Evolutionary conservation across 1,284 basidiomycete genomes (phyloP), one percentile per base, ranked within the genome.

Genomic region (Takashimella tepidaria): DNA sequence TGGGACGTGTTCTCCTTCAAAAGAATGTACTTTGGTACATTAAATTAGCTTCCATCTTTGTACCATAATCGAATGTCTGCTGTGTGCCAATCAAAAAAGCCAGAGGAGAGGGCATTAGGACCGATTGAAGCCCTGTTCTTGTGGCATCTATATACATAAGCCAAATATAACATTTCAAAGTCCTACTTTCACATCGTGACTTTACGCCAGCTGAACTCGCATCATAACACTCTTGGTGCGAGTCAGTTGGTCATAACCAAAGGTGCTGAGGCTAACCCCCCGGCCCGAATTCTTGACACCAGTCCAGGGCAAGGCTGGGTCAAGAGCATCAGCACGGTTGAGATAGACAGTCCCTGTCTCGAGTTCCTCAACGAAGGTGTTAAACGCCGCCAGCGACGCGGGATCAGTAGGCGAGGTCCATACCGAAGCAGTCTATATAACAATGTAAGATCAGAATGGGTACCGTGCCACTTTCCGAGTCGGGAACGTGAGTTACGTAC

Each of bases 251-350:
- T 73, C 74, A 54, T 71, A 77, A 1, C 73, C 72, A 58, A 91
- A 90, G 67, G 86, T 85, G 69, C 88, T 91, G 63, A 97, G 76
- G 66, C 88, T 92, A 58, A 97, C 79, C 2, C 95, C 95, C 26
- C 91, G 79, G 19, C 95, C 93, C 53, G 88, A 91, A 69, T 96
- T 80, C 79, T 97, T 98, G 53, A 91, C 87, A 1, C 93, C 93
- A 1, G 87, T 89, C 93, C 95, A 98, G 1, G 89, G 83, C 2
- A 97, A 78, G 1, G 91, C 90, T 1, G 93, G 92, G 69, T 97
- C 92, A 41, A 95, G 80, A 67, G 80, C 86, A 72, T 96, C 92
- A 59, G 88, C 90, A 79, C 89, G 80, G 77, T 97, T 97, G 65
- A 95, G 73, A 75, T 91, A 97, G 3, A 97, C 92, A 0, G 92